Percentiles rank a stretch among this genome's conserved stretches.
These are phyloP conservation scores for Withania somnifera DNA, from an alignment of 305 asterid genomes.

Conservation along the genomic window DNA sequence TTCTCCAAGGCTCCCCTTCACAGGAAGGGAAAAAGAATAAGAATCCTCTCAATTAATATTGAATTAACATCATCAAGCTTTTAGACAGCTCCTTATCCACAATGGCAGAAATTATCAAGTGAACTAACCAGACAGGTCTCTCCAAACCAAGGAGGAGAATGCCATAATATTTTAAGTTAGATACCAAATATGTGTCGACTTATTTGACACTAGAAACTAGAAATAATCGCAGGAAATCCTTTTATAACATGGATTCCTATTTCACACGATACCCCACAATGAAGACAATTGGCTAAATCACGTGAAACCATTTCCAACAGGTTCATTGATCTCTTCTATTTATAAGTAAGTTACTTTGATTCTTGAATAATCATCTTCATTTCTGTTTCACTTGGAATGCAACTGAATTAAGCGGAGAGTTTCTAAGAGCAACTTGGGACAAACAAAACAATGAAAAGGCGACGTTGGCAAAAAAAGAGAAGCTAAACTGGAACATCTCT, in stretches of 20 bases:
- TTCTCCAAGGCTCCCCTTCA: not conserved
- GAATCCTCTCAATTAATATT: not conserved
- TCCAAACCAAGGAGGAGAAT: not conserved
- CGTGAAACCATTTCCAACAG: not conserved
- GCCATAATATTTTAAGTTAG: not conserved
- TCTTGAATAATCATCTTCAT: not conserved
- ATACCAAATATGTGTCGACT: not conserved
- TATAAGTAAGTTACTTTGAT: not conserved
- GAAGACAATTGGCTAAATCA: not conserved
- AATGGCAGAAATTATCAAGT: not conserved
- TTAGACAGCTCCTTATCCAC: not conserved
- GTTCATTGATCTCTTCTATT: not conserved
- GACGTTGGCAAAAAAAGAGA: not conserved
- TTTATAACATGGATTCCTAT: not conserved
- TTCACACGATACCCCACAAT: not conserved
- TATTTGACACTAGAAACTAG: too few species aligned
- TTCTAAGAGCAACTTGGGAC: not conserved
- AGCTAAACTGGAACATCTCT: not conserved
- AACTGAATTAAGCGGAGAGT: not conserved
- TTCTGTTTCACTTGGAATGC: not conserved
- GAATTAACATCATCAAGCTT: not conserved
- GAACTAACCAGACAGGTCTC: not conserved
- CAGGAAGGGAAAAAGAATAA: not conserved
- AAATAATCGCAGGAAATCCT: not conserved
- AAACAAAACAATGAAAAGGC: not conserved